Evolutionary conservation across 108 stramenopile genomes (phyloP).

Genomic region (Aureococcus anophagefferens): DNA sequence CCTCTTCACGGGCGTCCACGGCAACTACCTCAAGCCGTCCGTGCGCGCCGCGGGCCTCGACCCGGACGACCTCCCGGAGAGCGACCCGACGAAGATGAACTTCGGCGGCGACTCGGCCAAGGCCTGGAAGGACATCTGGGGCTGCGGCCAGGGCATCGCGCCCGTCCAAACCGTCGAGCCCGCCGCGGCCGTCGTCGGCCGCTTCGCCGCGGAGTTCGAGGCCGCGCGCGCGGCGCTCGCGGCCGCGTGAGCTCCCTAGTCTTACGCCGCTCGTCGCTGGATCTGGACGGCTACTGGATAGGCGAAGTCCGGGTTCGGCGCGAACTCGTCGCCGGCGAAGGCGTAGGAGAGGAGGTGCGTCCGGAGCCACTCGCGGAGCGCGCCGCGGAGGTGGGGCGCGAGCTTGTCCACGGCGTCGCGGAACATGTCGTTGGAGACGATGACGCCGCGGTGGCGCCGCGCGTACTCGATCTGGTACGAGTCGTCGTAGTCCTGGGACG

Average conservation of each 20-base stretch:
- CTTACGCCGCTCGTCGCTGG: too few relatives aligned
- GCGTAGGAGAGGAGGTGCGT: not conserved
- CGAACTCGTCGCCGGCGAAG: not conserved
- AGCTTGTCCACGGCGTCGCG: not conserved
- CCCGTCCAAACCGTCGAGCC: not conserved
- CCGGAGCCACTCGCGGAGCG: not conserved
- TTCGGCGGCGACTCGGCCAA: not conserved
- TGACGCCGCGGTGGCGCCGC: not conserved
- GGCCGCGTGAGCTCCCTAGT: too few relatives aligned
- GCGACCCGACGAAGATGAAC: not conserved
- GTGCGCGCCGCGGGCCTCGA: not conserved
- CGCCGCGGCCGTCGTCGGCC: not conserved
- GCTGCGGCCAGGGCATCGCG: not conserved
- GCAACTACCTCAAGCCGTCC: not conserved
- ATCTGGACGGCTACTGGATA: too few relatives aligned
- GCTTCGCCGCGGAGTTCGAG: not conserved
- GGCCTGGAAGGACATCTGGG: not conserved
- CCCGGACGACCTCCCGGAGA: not conserved
- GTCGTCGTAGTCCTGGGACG: not conserved
- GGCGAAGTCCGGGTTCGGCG: not conserved
- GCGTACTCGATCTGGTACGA: slow-evolving; percentile 1
- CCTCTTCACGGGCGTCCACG: not conserved
- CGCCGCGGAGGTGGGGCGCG: not conserved
- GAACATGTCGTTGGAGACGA: not conserved
- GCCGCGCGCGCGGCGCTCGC: not conserved